Evolutionary conservation across 352 stramenopile species (phyloP), one percentile per base, ranked within the genome.

Genomic region (Phytophthora europaea): DNA sequence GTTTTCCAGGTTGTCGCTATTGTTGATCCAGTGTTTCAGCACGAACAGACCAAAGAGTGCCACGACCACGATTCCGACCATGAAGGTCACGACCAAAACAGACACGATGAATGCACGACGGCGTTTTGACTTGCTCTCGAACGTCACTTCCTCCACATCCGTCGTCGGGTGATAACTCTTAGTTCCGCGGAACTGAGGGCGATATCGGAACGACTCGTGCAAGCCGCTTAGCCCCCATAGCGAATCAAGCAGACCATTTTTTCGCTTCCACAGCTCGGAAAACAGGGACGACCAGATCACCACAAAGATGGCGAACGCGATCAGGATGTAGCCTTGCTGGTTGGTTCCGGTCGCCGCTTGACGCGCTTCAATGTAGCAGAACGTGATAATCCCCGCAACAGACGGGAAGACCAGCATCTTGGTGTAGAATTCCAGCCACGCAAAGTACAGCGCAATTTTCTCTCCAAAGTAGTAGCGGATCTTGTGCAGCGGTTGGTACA

Each of bases 391-490:
- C 16, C 93, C 93, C 0, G 88, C 75, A 9, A 96, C 83, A 9
- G 86, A 76, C 13, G 92, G 91, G 43, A 97, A 84, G 1, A 97
- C 22, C 4, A 98, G 82, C 89, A 97, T 96, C 80, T 96, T 96
- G n/a, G 93, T 98, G 81, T 98, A 98, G 63, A 97, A 98, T 10
- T 92, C 92, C 34, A 98, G 82, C 85, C 91, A 98, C 10, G 91
- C 92, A 72, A 98, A 98, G 70, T 98, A 98, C 28, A 98, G 85
- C 31, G 88, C 92, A 16, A 97, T 88, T 63, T 95, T 94, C 65
- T 98, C 92, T 59, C 94, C 94, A 83, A 97, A 98, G 76, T 98
- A 98, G 56, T 84, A 88, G 8, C 89, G 88, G 52, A 98, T 95
- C 52, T 94, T 91, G 76, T 95, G 84, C 13, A 98, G 72, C 20